These are phyloP conservation scores for Aspergillus versicolor DNA, from an alignment of 2,329 filamentous ascomycete genomes.

Conservation along the genomic window DNA sequence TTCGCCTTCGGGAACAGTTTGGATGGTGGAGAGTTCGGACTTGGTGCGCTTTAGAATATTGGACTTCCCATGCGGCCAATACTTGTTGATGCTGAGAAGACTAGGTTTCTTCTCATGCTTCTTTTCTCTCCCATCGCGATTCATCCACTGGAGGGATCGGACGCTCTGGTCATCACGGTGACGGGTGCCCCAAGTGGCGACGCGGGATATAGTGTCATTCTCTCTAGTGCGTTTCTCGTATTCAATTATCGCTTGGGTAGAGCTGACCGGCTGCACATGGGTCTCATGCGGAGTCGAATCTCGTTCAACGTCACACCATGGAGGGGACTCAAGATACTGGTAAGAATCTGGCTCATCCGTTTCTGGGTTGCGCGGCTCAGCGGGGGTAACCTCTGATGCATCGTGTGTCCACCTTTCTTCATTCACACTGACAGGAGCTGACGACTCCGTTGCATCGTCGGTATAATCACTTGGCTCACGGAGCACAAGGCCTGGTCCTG, in stretches of 20 bases:
- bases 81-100: slow-evolving; percentile 36
- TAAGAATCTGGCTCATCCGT: slow-evolving; percentile 33
- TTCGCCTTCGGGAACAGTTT: slow-evolving; percentile 27
- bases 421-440: slow-evolving; percentile 20
- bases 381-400: slow-evolving; percentile 23
- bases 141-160: slow-evolving; percentile 45
- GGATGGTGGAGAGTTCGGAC: slow-evolving; percentile 30
- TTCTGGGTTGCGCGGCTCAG: slow-evolving; percentile 25
- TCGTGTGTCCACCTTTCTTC: slow-evolving; percentile 22
- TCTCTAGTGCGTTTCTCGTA: slow-evolving; percentile 52
- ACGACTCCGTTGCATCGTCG: slow-evolving; percentile 26
- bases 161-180: slow-evolving; percentile 50
- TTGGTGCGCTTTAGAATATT: slow-evolving; percentile 46
- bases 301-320: slow-evolving; percentile 50
- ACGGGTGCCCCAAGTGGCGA: slow-evolving; percentile 56
- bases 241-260: slow-evolving; percentile 56
- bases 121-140: slow-evolving; percentile 36
- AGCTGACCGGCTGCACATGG: slow-evolving; percentile 50
- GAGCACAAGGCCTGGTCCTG: slow-evolving; percentile 52
- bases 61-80: slow-evolving; percentile 44
- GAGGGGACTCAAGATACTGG: slow-evolving; percentile 41
- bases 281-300: slow-evolving; percentile 30
- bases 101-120: slow-evolving; percentile 47
- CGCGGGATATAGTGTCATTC: slow-evolving; percentile 54
- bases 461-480: slow-evolving; percentile 44